Conservation (phyloP, 1,284 basidiomycete species). For the Schizophyllum amplum region DNA sequence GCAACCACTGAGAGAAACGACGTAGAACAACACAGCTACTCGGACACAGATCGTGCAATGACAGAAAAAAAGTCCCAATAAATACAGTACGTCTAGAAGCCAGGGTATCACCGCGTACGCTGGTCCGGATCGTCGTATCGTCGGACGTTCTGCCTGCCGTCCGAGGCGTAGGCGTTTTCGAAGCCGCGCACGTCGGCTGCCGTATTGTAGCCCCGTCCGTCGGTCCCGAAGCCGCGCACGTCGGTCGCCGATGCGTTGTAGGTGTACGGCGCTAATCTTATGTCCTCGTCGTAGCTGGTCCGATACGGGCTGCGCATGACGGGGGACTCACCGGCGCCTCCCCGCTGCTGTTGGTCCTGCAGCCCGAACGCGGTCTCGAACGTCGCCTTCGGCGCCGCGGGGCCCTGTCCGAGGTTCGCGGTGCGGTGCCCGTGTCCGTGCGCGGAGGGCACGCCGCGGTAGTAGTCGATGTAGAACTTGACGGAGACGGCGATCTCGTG, state of each 20-base stretch:
- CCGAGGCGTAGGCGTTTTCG: too few species aligned
- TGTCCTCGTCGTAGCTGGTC: conserved; percentile 36
- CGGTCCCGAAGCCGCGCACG: too few species aligned
- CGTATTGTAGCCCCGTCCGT: too few species aligned
- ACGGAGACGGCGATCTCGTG: conserved; percentile 57
- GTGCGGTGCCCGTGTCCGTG: conserved; percentile 26
- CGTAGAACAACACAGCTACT: too few species aligned
- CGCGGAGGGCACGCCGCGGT: conserved; percentile 37
- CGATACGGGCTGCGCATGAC: conserved; percentile 10
- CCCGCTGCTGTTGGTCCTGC: conserved; percentile 8
- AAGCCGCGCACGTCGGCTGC: too few species aligned
- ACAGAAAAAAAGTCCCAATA: too few species aligned
- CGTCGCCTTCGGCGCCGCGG: conserved; percentile 21
- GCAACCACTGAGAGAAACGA: too few species aligned
- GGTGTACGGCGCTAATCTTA: conserved; percentile 34
- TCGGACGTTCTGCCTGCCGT: too few species aligned
- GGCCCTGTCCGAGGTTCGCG: conserved; percentile 10
- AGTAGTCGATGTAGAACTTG: conserved; percentile 49
- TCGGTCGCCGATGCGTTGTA: background rate
- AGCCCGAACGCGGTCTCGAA: conserved; percentile 50
- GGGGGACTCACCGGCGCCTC: conserved; percentile 15
- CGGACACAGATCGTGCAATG: too few species aligned
- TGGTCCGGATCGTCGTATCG: too few species aligned
- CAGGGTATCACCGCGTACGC: too few species aligned
- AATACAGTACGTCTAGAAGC: too few species aligned